Conservation (phyloP, 2,329 filamentous ascomycete species). For the Xylaria sp. region DNA sequence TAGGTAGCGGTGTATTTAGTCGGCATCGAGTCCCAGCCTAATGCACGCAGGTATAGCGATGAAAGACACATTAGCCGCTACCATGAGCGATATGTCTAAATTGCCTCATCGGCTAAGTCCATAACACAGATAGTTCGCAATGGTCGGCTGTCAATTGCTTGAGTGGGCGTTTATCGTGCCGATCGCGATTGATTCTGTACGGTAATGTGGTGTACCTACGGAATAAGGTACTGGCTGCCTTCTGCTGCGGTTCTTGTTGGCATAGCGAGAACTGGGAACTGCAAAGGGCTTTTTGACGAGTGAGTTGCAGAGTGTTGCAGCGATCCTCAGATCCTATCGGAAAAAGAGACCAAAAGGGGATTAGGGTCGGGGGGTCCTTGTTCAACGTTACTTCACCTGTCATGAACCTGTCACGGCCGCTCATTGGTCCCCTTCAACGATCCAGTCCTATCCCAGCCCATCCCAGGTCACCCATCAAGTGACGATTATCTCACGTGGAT, state of each 20-base stretch:
- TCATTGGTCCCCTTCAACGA: not conserved
- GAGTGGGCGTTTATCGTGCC: constrained; percentile 13
- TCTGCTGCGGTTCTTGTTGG: not conserved
- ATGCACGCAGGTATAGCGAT: not conserved
- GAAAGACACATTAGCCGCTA: not conserved
- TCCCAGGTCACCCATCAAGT: constrained; percentile 1
- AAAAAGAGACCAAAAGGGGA: constrained; percentile 27
- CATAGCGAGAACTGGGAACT: constrained; percentile 11
- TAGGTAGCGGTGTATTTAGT: not conserved
- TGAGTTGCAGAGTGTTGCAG: constrained; percentile 16
- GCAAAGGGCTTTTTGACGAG: not conserved
- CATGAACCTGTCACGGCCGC: not conserved
- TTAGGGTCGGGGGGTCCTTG: constrained; percentile 25
- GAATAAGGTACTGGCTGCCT: too few relatives aligned
- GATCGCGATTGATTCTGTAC: constrained; percentile 14
- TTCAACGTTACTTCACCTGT: constrained; percentile 32
- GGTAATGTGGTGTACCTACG: not conserved
- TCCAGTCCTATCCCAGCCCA: not conserved
- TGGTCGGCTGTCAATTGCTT: constrained; percentile 12
- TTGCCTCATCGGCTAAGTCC: constrained; percentile 17
- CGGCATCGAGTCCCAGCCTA: not conserved
- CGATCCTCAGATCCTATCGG: constrained; percentile 31
- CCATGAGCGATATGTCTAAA: constrained; percentile 10
- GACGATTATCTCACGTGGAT: constrained; percentile 20
- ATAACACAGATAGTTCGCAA: not conserved